Conservation (phyloP, 2,329 filamentous ascomycete species). For the Calonectria hongkongensis region DNA sequence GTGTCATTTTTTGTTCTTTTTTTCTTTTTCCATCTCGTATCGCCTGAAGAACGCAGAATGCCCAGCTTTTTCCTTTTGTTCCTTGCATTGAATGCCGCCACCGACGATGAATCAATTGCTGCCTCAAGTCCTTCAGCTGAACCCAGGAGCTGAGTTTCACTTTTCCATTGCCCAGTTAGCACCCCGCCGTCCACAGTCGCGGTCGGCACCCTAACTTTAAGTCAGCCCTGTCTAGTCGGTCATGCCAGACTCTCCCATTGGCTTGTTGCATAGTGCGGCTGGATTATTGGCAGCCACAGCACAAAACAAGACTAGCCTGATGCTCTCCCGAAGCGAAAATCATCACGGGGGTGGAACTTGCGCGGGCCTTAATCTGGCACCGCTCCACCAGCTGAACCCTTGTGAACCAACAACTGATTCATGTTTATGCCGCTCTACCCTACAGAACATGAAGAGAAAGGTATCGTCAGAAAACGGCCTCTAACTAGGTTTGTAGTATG, state of each 20-base stretch:
- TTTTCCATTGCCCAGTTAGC: neutral
- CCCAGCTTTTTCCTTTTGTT: neutral
- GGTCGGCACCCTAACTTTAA: conserved; percentile 19
- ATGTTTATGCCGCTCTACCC: neutral
- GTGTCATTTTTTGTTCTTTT: neutral
- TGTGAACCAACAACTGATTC: neutral
- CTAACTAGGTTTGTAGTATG: neutral
- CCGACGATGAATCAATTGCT: neutral
- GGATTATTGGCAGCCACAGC: conserved; percentile 1
- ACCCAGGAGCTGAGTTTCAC: neutral
- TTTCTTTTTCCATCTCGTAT: neutral
- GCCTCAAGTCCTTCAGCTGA: neutral
- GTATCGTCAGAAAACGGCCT: neutral
- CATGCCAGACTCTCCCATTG: neutral
- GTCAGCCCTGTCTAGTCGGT: conserved; percentile 18
- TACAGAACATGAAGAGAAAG: neutral
- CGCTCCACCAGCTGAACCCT: conserved; percentile 17
- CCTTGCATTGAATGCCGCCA: neutral
- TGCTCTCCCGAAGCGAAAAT: conserved; percentile 19
- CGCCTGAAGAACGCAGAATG: too few relatives aligned
- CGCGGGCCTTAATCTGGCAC: conserved; percentile 12
- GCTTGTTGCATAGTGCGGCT: neutral
- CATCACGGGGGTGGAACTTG: conserved; percentile 12
- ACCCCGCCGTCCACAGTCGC: neutral
- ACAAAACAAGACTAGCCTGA: neutral